Base-by-base conservation (phyloP, 805 yeast genomes). In the baker's yeast (Saccharomyces cerevisiae) region DNA sequence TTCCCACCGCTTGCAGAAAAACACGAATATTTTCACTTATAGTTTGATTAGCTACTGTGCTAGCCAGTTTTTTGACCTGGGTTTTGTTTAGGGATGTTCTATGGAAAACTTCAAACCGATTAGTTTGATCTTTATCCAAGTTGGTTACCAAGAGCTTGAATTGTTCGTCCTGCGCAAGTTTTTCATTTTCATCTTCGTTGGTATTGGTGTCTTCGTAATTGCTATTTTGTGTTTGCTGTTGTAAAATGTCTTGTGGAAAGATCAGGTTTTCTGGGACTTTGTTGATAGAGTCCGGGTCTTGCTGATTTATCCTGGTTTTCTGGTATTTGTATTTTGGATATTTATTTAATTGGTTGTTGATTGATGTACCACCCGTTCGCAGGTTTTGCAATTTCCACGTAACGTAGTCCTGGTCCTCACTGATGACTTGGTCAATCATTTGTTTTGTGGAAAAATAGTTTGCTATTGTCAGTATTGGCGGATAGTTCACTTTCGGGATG, bases 71-170 rank as follows among this genome's bases (percentile, higher is more conserved):
- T 68, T 86, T 87, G 9, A 92, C 86, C 3, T 91, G 87, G 3
- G 83, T 79, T 57, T 85, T 83, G 60, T 82, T 84, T 53, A 86
- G 68, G 46, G 85, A 82, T 46, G 96, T 84, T 60, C 98, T 76
- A 59, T 96, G 78, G 70, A 83, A 90, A 24, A 86, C 87, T 67
- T 90, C 97, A 69, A 89, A 92, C 51, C 96, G 72, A 54, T 84
- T 83, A 83, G 87, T 84, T 66, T 92, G 97, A 29, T 83, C 87
- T n/a, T 80, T 80, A 59, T 86, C 85, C 67, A 92, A 80, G 58
- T 83, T 81, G 22, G 88, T 81, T 55, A 90, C 79, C 58, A 91
- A 73, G 28, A 89, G 63, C 53, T 83, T 75, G 53, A 81, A 77
- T 54, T 78, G 75, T 46, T 85, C 88, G 57, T 83, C 85, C 52